Conservation (phyloP, 257 asterid genomes). For the Pogostemon cablin region DNA sequence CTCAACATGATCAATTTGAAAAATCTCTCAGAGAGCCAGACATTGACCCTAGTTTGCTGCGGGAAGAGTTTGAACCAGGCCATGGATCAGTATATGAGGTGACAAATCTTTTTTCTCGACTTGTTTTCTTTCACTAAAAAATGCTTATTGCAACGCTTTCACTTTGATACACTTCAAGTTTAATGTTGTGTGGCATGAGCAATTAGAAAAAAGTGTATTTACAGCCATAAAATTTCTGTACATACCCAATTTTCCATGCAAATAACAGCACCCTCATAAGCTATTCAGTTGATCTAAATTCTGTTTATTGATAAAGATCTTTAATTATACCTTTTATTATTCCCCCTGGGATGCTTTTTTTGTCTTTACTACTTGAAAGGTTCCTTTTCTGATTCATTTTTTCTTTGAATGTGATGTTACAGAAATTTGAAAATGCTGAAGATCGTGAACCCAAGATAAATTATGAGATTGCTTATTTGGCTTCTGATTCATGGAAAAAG, state of each 20-base stretch:
- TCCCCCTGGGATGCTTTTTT: not conserved
- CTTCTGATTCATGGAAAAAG: constrained; percentile 74
- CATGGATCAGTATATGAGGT: constrained; percentile 81
- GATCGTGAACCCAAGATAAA: constrained; percentile 64
- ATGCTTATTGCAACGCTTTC: constrained; percentile 5
- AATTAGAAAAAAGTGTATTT: constrained; percentile 12
- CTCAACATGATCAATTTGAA: constrained; percentile 38
- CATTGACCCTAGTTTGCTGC: constrained; percentile 64
- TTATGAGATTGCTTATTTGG: constrained; percentile 73
- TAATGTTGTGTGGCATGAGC: not conserved
- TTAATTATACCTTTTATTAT: not conserved
- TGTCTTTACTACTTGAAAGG: not conserved
- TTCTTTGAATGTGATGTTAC: constrained; percentile 26
- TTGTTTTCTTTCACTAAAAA: not conserved
- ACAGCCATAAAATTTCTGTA: too few relatives aligned
- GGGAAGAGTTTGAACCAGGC: constrained; percentile 60
- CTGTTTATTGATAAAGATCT: not conserved
- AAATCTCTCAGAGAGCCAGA: constrained; percentile 46
- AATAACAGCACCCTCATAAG: too few relatives aligned
- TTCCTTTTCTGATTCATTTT: not conserved
- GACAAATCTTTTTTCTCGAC: constrained; percentile 18
- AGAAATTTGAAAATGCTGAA: constrained; percentile 65
- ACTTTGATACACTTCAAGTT: not conserved
- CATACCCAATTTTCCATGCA: too few relatives aligned
- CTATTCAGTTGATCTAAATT: not conserved